Evolutionary conservation across 1,139 yeast genomes (phyloP), one percentile per base, ranked within the genome.

Genomic region (Ogataea hybrid): DNA sequence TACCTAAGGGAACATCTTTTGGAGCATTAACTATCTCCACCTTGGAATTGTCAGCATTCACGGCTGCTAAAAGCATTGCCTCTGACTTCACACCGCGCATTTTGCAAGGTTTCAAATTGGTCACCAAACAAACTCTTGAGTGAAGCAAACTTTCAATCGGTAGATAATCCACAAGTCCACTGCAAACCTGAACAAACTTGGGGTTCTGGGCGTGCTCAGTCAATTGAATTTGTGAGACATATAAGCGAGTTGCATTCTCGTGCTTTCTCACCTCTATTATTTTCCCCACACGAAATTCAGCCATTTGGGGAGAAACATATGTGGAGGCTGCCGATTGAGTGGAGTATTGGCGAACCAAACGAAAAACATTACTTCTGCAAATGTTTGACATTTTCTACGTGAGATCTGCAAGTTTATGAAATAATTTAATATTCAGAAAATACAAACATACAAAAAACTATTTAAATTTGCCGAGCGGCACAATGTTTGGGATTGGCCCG

Each of bases 401-500:
- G 18, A 28, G 5, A 15, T 7, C 18, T 28, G 11, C 5, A 2
- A 9, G 7, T 28, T 28, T 7, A 7, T 20, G 21, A 20, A 7
- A 20, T 7, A 20, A 18, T 17, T 5, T 18, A 18, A 20, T 20
- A 20, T 20, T 20, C 21, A 20, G 21, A 20, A 20, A 20, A 20
- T 20, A 20, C 21, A 9, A 3, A 15, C 18, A 15, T 15, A 11
- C 9, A 32, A 20, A 32, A 32, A 22, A 34, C 32, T 38, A 43
- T 17, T 40, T 35, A 7, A 18, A 17, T 17, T 30, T 6, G 15
- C 23, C 44, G 35, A 69, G 54, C 14, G 77, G 74, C 49, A 70
- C 59, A 48, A 88, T 84, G 57, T 86, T 67, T 29, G 96, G 96
- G 36, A 83, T 56, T 15, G 98, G 98, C 3, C 98, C 98, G 33